Evolutionary conservation across 441 rosid genomes (phyloP).

Genomic region (Geranium incanum): DNA sequence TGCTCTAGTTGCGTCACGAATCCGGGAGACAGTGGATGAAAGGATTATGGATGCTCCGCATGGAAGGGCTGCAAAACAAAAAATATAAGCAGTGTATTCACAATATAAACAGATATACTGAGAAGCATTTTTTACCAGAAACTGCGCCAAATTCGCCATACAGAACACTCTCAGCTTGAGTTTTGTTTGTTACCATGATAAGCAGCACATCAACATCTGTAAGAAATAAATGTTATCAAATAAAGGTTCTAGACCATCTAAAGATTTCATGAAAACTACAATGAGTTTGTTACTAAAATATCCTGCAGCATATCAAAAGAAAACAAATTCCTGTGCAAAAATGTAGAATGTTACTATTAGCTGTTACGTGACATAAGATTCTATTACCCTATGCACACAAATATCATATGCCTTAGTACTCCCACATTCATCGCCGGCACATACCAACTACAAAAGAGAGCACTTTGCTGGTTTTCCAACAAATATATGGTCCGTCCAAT

Average conservation of each 20-base stretch:
- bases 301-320: neutral
- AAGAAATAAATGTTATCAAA: constrained; percentile 19
- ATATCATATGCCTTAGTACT: neutral
- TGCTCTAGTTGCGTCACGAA: constrained; percentile 64
- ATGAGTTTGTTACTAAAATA: neutral
- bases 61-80: constrained; percentile 51
- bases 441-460: neutral
- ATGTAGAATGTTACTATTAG: neutral
- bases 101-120: constrained; percentile 10
- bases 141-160: constrained; percentile 82
- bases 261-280: neutral
- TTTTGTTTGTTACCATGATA: constrained; percentile 90
- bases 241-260: constrained; percentile 2
- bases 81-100: constrained; percentile 20
- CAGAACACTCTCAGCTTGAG: constrained; percentile 74
- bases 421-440: neutral
- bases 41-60: constrained; percentile 69
- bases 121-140: constrained; percentile 42
- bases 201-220: constrained; percentile 81
- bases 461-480: neutral
- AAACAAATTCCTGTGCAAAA: neutral
- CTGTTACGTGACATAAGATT: neutral
- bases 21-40: constrained; percentile 86
- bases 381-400: neutral
- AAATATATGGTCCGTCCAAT: neutral